Base-by-base conservation (phyloP, 805 yeast species). In the Wickerhamiella vanderwaltii region DNA sequence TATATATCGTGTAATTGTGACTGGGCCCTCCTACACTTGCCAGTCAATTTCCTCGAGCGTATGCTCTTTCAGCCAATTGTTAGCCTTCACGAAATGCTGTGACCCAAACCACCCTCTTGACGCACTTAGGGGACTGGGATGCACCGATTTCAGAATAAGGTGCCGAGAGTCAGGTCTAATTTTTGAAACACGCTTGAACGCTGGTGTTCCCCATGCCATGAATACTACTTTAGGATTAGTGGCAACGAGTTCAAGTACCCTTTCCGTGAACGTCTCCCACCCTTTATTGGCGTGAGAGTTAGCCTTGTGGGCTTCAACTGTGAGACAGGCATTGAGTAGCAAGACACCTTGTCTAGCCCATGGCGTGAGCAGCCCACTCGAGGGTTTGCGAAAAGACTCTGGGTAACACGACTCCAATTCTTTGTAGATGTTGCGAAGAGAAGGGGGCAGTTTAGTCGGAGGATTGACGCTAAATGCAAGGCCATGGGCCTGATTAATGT, bases 101-200 rank as follows among this genome's bases (percentile, higher is more conserved):
- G 80, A 75, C 2, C 77, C 77, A 51, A 88, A 87, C 59, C 81
- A 91, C 2, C 91, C 95, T 32, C 93, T 64, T 15, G 79, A 69
- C 0, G 98, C 98, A 47, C 94, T 81, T 38, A 91, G 63, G 1
- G 99, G 99, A 20, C 94, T 81, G 1, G 99, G 99, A 60, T 91
- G 99, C 0, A 86, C 96, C 0, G 85, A 68, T 47, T 70, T 71
- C 20, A 91, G 61, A 0, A 83, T 72, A 31, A 70, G 47, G 42
- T 66, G 68, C 35, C 49, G 46, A 12, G 41, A 29, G 1, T 51
- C 55, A 1, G 63, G 61, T 5, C 44, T 44, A 29, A 69, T 54
- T 39, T 61, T 63, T 19, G 66, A 68, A 1, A 79, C 67, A 17
- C 84, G 60, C 44, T 73, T 74, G 23, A 71, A 77, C 0, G 91